Evolutionary conservation across 1,139 yeast species (phyloP).

Genomic region (Diutina mesorugosa): DNA sequence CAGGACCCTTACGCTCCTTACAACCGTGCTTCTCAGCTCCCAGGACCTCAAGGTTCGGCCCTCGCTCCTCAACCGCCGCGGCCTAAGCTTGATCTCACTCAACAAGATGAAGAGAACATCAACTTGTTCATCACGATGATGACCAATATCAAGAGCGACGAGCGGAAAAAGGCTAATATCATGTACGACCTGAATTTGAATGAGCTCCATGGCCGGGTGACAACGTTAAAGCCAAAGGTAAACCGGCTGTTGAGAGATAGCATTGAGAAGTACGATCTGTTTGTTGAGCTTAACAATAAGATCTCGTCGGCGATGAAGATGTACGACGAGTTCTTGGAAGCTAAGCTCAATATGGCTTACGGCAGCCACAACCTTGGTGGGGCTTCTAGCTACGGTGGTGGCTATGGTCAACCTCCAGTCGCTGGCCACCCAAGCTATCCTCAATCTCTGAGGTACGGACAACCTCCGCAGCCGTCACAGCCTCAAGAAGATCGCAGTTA

Average conservation of each 20-base stretch:
- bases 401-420: background rate
- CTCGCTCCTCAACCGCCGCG: background rate
- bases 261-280: conserved; percentile 52
- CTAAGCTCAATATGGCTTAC: conserved; percentile 41
- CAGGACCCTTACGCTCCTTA: background rate
- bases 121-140: conserved; percentile 58
- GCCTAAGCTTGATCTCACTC: conserved; percentile 25
- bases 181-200: conserved; percentile 50
- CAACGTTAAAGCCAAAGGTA: conserved; percentile 62
- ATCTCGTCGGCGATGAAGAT: conserved; percentile 65
- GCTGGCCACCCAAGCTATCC: background rate
- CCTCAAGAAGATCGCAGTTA: conserved; percentile 1
- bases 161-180: conserved; percentile 37
- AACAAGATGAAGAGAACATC: conserved; percentile 55
- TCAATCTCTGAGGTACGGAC: background rate
- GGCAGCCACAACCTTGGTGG: conserved; percentile 14
- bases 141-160: conserved; percentile 35
- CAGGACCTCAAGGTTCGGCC: background rate
- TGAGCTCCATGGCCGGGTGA: conserved; percentile 51
- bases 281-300: conserved; percentile 72
- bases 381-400: background rate
- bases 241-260: conserved; percentile 53
- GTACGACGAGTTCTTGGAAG: conserved; percentile 71
- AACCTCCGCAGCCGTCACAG: background rate
- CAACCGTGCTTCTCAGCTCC: background rate